A percentile compares a stretch with the other conserved stretches of the same genome.
Evolutionary conservation across 2,329 filamentous ascomycete genomes (phyloP).

Genomic region (Acarospora socialis): DNA sequence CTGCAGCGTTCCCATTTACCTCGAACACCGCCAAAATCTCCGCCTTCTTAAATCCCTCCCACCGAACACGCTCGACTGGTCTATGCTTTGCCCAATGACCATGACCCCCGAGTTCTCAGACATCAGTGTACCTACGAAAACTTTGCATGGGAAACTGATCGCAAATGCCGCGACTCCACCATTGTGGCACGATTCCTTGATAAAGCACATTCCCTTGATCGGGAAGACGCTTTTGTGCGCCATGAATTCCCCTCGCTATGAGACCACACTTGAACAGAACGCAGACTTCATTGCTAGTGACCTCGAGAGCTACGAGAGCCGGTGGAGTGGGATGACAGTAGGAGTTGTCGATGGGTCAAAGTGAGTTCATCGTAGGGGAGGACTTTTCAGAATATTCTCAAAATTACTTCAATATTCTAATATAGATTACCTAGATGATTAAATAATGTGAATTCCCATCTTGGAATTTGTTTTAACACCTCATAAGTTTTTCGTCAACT

Average conservation of each 20-base stretch:
- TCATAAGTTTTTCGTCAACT: too few relatives aligned
- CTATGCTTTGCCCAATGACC: slow-evolving; percentile 23
- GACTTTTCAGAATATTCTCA: too few relatives aligned
- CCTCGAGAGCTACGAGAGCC: slow-evolving; percentile 19
- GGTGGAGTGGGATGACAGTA: slow-evolving; percentile 23
- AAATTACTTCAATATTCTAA: too few relatives aligned
- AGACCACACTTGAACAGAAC: slow-evolving; percentile 26
- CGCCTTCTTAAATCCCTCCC: slow-evolving; percentile 19
- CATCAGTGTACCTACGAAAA: slow-evolving; percentile 19
- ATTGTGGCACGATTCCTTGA: slow-evolving; percentile 22
- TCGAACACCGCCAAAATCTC: slow-evolving; percentile 23
- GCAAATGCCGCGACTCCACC: slow-evolving; percentile 20
- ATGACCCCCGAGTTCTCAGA: slow-evolving; percentile 24
- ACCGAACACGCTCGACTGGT: slow-evolving; percentile 23
- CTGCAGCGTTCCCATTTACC: slow-evolving; percentile 22
- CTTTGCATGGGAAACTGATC: slow-evolving; percentile 16
- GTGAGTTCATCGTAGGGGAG: too few relatives aligned
- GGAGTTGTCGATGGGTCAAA: slow-evolving; percentile 21
- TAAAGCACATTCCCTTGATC: slow-evolving; percentile 21
- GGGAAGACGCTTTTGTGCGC: slow-evolving; percentile 19
- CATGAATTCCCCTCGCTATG: slow-evolving; percentile 21
- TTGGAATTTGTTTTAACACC: too few relatives aligned
- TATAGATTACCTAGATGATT: too few relatives aligned
- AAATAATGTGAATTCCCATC: too few relatives aligned
- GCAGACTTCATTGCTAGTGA: slow-evolving; percentile 31